Conservation (phyloP, 495 filamentous ascomycete genomes). For the Staphylotrichum longicolle region DNA sequence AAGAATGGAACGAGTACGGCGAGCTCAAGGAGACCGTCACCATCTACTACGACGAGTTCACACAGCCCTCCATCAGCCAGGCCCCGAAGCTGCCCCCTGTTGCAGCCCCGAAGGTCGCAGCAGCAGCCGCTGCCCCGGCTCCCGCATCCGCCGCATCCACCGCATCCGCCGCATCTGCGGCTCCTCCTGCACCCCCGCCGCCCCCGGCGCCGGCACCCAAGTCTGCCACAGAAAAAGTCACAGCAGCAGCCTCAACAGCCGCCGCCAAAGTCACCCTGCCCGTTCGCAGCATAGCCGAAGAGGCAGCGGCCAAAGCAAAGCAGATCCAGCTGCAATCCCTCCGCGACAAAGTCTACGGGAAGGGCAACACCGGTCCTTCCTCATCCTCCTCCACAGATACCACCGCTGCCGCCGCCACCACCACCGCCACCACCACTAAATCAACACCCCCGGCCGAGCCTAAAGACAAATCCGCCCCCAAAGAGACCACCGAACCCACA, state of each 20-base stretch:
- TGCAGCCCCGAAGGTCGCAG: conserved; percentile 36
- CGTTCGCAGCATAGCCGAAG: conserved; percentile 62
- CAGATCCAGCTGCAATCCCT: conserved; percentile 45
- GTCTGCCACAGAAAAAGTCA: conserved; percentile 20
- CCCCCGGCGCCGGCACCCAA: conserved; percentile 21
- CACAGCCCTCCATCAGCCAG: conserved; percentile 45
- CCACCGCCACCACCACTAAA: not conserved
- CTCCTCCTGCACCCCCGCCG: conserved; percentile 16
- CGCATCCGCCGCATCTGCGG: too few relatives aligned
- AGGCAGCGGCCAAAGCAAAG: conserved; percentile 66
- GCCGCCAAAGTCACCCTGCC: conserved; percentile 43
- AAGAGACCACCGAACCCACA: conserved; percentile 9
- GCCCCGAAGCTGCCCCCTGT: conserved; percentile 35
- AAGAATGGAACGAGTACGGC: conserved; percentile 99
- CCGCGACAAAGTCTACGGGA: conserved; percentile 39
- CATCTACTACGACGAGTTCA: conserved; percentile 55
- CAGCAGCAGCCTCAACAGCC: conserved; percentile 13
- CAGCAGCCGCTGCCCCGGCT: conserved; percentile 33
- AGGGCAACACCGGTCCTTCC: conserved; percentile 22
- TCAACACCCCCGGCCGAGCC: not conserved
- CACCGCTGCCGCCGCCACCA: conserved; percentile 8
- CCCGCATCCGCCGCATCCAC: conserved; percentile 12
- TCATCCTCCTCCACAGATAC: conserved; percentile 16
- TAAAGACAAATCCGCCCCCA: not conserved
- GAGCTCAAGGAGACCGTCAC: conserved; percentile 84